These are phyloP conservation scores for Hanseniaspora lachancei DNA, from an alignment of 805 yeast species.

Conservation along the genomic window DNA sequence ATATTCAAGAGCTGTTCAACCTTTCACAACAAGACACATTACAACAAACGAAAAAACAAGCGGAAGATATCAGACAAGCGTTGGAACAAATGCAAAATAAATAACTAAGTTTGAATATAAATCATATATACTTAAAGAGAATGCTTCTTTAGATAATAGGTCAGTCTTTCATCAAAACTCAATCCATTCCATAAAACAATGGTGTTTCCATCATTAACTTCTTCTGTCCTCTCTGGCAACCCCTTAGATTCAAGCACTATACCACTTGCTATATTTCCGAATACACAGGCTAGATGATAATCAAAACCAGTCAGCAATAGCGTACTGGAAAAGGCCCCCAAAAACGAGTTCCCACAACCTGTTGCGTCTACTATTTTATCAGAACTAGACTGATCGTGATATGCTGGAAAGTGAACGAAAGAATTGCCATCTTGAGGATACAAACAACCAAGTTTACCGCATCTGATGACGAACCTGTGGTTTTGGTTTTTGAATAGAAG, in stretches of 20 bases:
- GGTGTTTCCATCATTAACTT: constrained; percentile 21
- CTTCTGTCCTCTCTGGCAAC: constrained; percentile 35
- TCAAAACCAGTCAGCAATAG: constrained; percentile 36
- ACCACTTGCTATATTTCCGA: constrained; percentile 71
- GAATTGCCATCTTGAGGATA: constrained; percentile 25
- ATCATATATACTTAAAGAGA: constrained; percentile 23
- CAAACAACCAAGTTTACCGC: constrained; percentile 64
- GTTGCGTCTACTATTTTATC: constrained; percentile 69
- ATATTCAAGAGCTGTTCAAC: constrained; percentile 3
- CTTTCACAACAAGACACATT: not conserved
- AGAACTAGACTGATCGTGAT: constrained; percentile 36
- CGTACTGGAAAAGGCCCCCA: constrained; percentile 66
- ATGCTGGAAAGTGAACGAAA: constrained; percentile 44
- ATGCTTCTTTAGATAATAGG: not conserved
- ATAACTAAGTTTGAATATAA: not conserved
- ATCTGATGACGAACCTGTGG: constrained; percentile 44
- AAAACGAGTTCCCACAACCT: constrained; percentile 86
- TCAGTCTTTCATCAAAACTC: constrained; percentile 34
- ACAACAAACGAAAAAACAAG: not conserved
- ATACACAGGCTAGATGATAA: constrained; percentile 43
- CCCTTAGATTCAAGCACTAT: constrained; percentile 73
- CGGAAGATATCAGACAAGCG: not conserved
- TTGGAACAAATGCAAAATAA: constrained; percentile 1
- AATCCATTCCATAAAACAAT: constrained; percentile 50
- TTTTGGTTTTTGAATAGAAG: not conserved